These are phyloP conservation scores for Cyberlindnera misumaiensis DNA, from an alignment of 805 yeast species.

Conservation along the genomic window DNA sequence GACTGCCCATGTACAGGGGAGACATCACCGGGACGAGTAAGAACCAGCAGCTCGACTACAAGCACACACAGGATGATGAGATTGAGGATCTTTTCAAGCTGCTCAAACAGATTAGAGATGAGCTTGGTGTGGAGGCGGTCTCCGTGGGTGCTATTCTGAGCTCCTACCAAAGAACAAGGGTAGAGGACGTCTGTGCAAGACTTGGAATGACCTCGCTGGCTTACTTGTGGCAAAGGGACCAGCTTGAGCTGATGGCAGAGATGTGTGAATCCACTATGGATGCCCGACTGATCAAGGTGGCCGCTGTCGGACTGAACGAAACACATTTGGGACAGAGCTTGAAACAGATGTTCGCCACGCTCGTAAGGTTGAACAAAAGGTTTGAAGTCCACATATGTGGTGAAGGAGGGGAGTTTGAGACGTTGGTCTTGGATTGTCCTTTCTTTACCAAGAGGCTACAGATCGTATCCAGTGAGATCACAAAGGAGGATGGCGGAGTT, in stretches of 20 bases:
- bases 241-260: constrained; percentile 70
- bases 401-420: constrained; percentile 98
- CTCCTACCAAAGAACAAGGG: constrained; percentile 90
- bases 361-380: constrained; percentile 48
- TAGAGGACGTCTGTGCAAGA: constrained; percentile 81
- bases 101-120: constrained; percentile 36
- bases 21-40: constrained; percentile 57
- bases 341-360: constrained; percentile 50
- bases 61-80: constrained; percentile 66
- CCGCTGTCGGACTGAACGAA: constrained; percentile 76
- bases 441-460: constrained; percentile 53
- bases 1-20: constrained; percentile 71
- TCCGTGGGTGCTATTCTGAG: constrained; percentile 95
- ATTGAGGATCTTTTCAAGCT: constrained; percentile 73
- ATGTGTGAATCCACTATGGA: constrained; percentile 64
- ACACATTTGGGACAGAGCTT: constrained; percentile 64
- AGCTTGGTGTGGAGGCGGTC: constrained; percentile 75
- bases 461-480: constrained; percentile 14
- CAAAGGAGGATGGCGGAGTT: constrained; percentile 51
- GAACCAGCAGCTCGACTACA: constrained; percentile 64
- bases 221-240: constrained; percentile 88
- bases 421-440: constrained; percentile 86
- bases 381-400: constrained; percentile 94
- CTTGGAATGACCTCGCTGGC: constrained; percentile 64
- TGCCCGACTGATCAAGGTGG: constrained; percentile 86